phyloP scores from a whole-genome alignment of 1,284 basidiomycete species.

The Golubevia sp. region DNA sequence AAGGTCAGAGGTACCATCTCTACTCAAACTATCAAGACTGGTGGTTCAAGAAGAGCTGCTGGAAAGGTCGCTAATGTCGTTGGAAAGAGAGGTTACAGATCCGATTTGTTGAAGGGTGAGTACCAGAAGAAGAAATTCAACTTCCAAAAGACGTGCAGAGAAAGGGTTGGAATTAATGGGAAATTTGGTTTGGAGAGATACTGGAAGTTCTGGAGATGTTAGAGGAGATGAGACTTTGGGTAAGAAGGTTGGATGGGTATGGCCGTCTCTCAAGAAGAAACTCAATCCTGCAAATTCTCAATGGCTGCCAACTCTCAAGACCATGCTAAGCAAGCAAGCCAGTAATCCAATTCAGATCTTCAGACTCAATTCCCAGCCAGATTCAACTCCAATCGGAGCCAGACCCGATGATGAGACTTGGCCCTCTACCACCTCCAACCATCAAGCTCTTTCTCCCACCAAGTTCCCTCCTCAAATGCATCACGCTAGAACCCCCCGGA shows the following conservation, averaged over 20 bases:
- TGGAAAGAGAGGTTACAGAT: constrained; percentile 55
- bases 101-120: constrained; percentile 55
- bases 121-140: constrained; percentile 7
- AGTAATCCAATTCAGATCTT: no score
- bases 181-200: not conserved
- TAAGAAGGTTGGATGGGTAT: no score
- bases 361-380: no score
- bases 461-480: constrained; percentile 18
- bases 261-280: no score
- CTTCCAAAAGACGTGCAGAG: not conserved
- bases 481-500: constrained; percentile 61
- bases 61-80: constrained; percentile 49
- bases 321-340: no score
- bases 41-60: constrained; percentile 43
- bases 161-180: not conserved
- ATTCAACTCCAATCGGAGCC: no score
- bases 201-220: not conserved
- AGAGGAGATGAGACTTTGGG: not conserved
- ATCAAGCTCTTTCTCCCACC: no score
- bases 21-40: constrained; percentile 34
- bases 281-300: no score
- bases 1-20: constrained; percentile 23
- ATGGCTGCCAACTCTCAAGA: no score
- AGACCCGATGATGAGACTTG: no score
- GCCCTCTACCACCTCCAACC: no score